Evolutionary conservation across 164 flowering plant genomes (phyloP), one percentile per base, ranked within the genome.

Genomic region (Echeveria elegans): DNA sequence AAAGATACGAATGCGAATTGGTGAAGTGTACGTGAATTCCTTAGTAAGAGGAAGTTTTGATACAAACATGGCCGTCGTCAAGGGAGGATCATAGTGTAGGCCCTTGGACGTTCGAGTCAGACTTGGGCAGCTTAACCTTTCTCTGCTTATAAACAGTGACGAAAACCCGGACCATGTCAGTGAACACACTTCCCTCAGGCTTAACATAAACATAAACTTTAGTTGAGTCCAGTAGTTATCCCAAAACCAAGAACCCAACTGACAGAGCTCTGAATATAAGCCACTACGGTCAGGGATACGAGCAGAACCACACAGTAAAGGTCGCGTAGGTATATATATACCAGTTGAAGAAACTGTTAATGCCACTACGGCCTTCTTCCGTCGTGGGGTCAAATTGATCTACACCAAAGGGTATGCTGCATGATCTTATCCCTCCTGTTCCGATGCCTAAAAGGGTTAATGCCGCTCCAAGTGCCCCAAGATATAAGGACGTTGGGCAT

Each of bases 271-370:
- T n/a, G n/a, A n/a, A n/a, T n/a, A n/a, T 94, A 94, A 7, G 91
- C 89, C 18, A 94, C 72, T 7, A 85, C 52, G 0, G 98, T 91
- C 5, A 79, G 47, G 5, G 88, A 72, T 6, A 94, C 31, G 73
- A 94, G 63, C 14, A 87, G n/a, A 0, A 86, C 84, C n/a, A n/a
- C 4, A 81, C 43, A 0, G 97, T 90, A 73, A 86, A 88, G 2
- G 88, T 72, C 70, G 82, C 68, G 76, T 86, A 90, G 70, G n/a
- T n/a, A n/a, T n/a, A n/a, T n/a, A n/a, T n/a, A n/a, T 91, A 94
- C 98, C 98, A 94, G 58, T 91, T 94, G 74, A 79, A 94, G 86
- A 85, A 89, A 68, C 97, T 92, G 66, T 68, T 79, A 26, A 89
- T 82, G 1, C 85, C 98, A n/a, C n/a, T n/a, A n/a, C n/a, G n/a